Base-by-base conservation (phyloP, 2,329 filamentous ascomycete genomes). In the Fusarium duplospermum region DNA sequence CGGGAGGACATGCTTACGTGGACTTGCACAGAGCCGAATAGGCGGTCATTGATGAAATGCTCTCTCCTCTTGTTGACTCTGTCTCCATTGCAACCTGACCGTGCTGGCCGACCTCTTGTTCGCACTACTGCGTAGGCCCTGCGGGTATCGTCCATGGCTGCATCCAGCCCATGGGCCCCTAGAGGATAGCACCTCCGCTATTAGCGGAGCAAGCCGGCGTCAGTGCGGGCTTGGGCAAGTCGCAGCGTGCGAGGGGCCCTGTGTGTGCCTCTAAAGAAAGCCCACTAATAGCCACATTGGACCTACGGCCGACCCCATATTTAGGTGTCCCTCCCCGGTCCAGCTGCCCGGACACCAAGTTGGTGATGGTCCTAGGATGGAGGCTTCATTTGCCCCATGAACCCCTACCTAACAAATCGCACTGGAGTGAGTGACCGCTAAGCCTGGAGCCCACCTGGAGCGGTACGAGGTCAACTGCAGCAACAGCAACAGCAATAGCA, bases 281-380 rank as follows among this genome's bases (percentile, higher is more conserved):
- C 64, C 69, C 64, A 70, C 69, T 76, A 72, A 77, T 67, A 74
- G 72, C 70, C 71, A 52, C 40, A 57, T 66, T 74, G 69, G 71
- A 70, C 64, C 69, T 63, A 62, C 72, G 56, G 73, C 64, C 76
- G 68, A 77, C 76, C 76, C 76, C 76, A 76, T 78, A 73, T 77
- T 78, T 76, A 65, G 71, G 74, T 71, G 69, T 67, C 71, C 72
- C 71, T 63, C 71, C 73, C 73, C 64, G 64, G 70, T 75, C 73
- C 54, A 75, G 61, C 61, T 61, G 69, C 47, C 60, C 61, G 56
- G 66, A 40, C 59, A 54, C 60, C 47, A 72, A 74, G 60, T 62
- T 62, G 59, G 33, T 71, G 68, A 72, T 64, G 47, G 62, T 42
- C 65, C 62, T 50, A 73, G 54, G 40, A 63, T 64, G 62, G 50